Conservation (phyloP, 2,329 filamentous ascomycete species). For the Fusarium mexicanum region DNA sequence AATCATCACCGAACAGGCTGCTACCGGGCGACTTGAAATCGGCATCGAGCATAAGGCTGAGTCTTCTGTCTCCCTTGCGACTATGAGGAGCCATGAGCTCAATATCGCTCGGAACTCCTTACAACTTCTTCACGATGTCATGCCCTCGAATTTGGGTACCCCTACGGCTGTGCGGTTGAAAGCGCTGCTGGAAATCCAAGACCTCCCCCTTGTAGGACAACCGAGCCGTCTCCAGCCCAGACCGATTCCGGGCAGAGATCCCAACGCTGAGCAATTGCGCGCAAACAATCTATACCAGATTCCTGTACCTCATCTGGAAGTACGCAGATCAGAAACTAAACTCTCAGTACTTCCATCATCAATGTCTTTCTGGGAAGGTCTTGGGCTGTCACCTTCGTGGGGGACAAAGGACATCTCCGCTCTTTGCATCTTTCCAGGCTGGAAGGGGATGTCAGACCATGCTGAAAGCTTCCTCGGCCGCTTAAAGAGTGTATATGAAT, state of each 20-base stretch:
- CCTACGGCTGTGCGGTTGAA: conserved; percentile 53
- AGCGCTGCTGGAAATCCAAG: conserved; percentile 65
- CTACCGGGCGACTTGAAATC: conserved; percentile 59
- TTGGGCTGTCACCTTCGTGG: conserved; percentile 77
- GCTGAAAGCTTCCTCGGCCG: conserved; percentile 73
- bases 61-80: conserved; percentile 36
- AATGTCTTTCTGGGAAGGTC: conserved; percentile 81
- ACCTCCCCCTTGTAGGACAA: conserved; percentile 63
- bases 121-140: conserved; percentile 56
- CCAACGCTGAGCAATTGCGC: conserved; percentile 57
- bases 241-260: conserved; percentile 54
- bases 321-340: conserved; percentile 74
- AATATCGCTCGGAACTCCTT: conserved; percentile 59
- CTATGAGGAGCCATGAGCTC: conserved; percentile 54
- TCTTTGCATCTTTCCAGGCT: conserved; percentile 75
- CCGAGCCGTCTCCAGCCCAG: conserved; percentile 63
- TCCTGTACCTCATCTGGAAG: conserved; percentile 74
- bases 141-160: conserved; percentile 57
- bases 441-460: conserved; percentile 69
- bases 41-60: conserved; percentile 37
- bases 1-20: conserved; percentile 75
- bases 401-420: conserved; percentile 77
- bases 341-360: conserved; percentile 80
- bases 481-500: conserved; percentile 77
- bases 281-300: conserved; percentile 69